phyloP scores from a whole-genome alignment of 192 early-diverging fungal genomes.

The Glomus cerebriforme region DNA sequence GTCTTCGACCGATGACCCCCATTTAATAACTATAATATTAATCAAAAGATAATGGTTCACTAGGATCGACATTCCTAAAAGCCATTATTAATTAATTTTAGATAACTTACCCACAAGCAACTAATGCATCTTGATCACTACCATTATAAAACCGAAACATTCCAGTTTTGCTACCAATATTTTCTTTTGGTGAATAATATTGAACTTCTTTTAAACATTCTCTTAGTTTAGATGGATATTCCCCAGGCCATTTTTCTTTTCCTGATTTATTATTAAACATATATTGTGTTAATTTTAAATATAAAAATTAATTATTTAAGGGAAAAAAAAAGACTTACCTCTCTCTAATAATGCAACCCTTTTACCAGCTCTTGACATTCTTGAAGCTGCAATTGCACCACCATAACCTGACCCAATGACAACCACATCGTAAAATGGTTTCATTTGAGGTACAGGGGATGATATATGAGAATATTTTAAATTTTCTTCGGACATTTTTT shows the following conservation, averaged over 20 bases:
- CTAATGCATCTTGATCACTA: slow-evolving; percentile 44
- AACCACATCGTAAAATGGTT: slow-evolving; percentile 43
- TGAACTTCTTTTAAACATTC: slow-evolving; percentile 43
- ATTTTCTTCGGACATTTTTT: not conserved
- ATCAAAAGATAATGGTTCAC: too few species aligned
- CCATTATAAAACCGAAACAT: slow-evolving; percentile 45
- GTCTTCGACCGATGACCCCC: too few species aligned
- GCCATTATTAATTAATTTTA: too few species aligned
- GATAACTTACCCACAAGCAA: slow-evolving; percentile 44
- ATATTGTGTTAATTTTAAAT: not conserved
- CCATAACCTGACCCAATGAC: slow-evolving; percentile 53
- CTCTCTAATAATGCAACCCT: slow-evolving; percentile 46
- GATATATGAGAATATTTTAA: not conserved
- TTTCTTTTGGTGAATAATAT: slow-evolving; percentile 33
- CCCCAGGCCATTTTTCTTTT: slow-evolving; percentile 51
- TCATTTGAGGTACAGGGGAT: slow-evolving; percentile 21
- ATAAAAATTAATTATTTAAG: not conserved
- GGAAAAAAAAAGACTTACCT: not conserved
- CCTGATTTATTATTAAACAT: slow-evolving; percentile 21
- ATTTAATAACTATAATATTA: too few species aligned
- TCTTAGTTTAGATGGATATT: slow-evolving; percentile 41
- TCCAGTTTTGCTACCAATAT: slow-evolving; percentile 40
- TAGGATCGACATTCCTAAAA: too few species aligned
- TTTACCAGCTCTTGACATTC: slow-evolving; percentile 46
- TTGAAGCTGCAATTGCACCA: slow-evolving; percentile 47